Evolutionary conservation across 129 eudicot genomes (phyloP).

Genomic region (Chrysanthemum makinoi): DNA sequence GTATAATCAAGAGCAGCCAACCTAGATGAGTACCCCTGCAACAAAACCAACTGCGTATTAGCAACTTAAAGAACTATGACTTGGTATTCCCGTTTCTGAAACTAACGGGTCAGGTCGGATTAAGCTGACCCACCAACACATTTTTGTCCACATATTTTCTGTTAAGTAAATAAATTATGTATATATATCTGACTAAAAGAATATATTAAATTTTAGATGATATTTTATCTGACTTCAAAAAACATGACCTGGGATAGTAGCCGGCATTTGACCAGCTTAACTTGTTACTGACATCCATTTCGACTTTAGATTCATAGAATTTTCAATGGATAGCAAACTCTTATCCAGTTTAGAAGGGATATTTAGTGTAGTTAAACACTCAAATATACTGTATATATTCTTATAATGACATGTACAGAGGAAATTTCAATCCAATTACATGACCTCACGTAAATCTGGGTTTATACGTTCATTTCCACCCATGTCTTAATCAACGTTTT

Average conservation of each 20-base stretch:
- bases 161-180: neutral
- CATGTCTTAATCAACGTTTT: neutral
- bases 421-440: neutral
- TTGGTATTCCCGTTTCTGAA: neutral
- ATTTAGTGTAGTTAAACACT: neutral
- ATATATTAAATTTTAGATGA: neutral
- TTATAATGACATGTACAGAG: no score
- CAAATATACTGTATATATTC: neutral
- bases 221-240: neutral
- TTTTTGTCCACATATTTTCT: neutral
- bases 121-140: neutral
- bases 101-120: neutral
- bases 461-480: neutral
- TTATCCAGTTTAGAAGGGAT: neutral
- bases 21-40: slow-evolving; percentile 91
- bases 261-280: no score
- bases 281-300: neutral
- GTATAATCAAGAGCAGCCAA: slow-evolving; percentile 99
- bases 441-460: neutral
- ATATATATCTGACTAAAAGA: neutral
- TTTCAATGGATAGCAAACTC: neutral
- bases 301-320: neutral
- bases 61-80: neutral
- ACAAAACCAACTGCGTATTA: neutral
- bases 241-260: neutral